Base-by-base conservation (phyloP, 2,329 filamentous ascomycete genomes). In the Thielaviopsis euricoi region DNA sequence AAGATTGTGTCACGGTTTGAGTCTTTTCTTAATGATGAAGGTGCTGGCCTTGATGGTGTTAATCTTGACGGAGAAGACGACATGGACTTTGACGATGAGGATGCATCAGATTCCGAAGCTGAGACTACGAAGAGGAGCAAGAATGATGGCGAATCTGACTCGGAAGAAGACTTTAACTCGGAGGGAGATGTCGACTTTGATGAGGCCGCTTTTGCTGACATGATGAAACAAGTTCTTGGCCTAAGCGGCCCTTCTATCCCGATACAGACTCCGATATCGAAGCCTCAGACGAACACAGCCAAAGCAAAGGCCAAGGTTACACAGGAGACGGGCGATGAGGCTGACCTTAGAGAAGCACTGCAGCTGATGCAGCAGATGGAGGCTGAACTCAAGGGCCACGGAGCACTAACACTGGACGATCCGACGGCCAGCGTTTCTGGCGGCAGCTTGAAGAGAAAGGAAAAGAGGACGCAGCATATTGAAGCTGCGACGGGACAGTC, bases 1-100 rank as follows among this genome's bases (percentile, higher is more conserved):
- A 91, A 91, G 66, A 95, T 97, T 67, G 93, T 98, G 0, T 85
- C 87, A 52, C 81, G 89, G n/a, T 97, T 98, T 65, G 89, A 96
- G 66, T 76, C 86, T 13, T 97, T 98, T 64, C 71, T 98, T 52
- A 87, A 94, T 58, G 88, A 97, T 64, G 86, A 94, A 12, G 79
- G 78, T 52, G 89, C 89, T 0, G 90, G 87, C 1, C 68, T 83
- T 6, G 89, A 95, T 52, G 91, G 89, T 0, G 87, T 84, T 0
- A 82, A 88, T 60, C 69, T 87, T 13, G 75, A 79, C 61, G 37
- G 37, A 43, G 73, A 73, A 19, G 68, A 74, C 10, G 71, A 75
- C 1, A 71, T 76, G 6, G 73, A 76, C 5, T 70, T 69, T 5
- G 72, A 76, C 12, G 76, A 78, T 19, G 75, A 77, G 15, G 46